A percentile compares a stretch with the other conserved stretches of the same genome.
Conservation (phyloP, 768 basidiomycete species). For the Cystobasidium tubakii region DNA sequence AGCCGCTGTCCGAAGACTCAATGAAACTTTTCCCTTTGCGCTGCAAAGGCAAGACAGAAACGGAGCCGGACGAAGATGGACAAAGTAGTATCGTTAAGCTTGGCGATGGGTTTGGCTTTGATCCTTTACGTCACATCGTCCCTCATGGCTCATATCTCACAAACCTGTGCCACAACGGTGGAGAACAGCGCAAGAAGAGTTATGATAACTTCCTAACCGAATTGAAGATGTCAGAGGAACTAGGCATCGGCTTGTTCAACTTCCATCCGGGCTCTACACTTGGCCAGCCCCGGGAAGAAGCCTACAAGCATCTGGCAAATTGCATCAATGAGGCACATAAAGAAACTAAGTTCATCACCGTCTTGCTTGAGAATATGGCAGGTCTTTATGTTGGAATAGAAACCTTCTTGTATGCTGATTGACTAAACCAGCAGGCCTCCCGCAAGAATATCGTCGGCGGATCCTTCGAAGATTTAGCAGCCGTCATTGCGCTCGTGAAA, state of each 20-base stretch:
- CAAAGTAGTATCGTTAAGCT: not conserved
- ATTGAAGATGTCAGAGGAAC: conserved; percentile 56
- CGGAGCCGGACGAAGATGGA: conserved; percentile 54
- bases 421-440: conserved; percentile 57
- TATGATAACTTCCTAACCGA: conserved; percentile 80
- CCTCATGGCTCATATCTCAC: conserved; percentile 67
- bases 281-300: conserved; percentile 47
- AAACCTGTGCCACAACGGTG: conserved; percentile 74
- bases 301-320: conserved; percentile 62
- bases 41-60: conserved; percentile 33
- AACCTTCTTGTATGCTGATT: not conserved
- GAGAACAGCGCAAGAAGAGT: conserved; percentile 62
- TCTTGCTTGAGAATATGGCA: conserved; percentile 80
- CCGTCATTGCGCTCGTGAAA: conserved; percentile 64
- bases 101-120: conserved; percentile 55
- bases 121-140: conserved; percentile 60
- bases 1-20: conserved; percentile 56
- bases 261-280: conserved; percentile 79
- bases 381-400: not conserved
- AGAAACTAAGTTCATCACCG: conserved; percentile 58
- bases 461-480: conserved; percentile 61
- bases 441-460: conserved; percentile 72
- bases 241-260: conserved; percentile 70
- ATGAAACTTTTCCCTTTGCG: conserved; percentile 56
- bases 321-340: conserved; percentile 69